Base-by-base conservation (phyloP, 139 green algal species). In the Asterochloris sp. region DNA sequence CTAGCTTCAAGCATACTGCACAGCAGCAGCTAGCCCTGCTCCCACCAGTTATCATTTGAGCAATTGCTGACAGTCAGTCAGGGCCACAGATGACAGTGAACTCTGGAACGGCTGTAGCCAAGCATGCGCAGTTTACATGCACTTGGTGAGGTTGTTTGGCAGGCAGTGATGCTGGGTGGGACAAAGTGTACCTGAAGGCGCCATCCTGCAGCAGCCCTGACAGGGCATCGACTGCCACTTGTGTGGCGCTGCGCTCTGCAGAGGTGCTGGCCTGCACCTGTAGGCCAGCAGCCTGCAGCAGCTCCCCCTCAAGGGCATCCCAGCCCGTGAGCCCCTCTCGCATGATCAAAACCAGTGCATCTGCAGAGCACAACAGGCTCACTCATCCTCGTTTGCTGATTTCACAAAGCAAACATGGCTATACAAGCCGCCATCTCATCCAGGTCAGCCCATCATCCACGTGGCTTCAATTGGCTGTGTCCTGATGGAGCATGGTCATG, bases 231-330 rank as follows among this genome's bases (percentile, higher is more conserved):
- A 91, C 86, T 19, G 87, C 74, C 10, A 79, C 69, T 47, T 84
- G 80, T 14, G 80, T 79, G 61, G 80, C 80, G 26, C 60, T 79
- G 21, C 60, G 19, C 24, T 47, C 19, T 23, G 60, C 24, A 61
- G 68, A 62, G 60, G 67, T 23, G 24, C 47, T 71, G 54, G 54
- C 60, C 71, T 76, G 80, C 19, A 62, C 60, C 23, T 24, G 16
- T 19, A 67, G 81, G 12, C 66, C 62, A 21, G 74, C 78, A 27
- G 76, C 60, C 15, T 88, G 82, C 11, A 68, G 24, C 19, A 90
- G 80, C 78, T 88, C 88, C n/a, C 74, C 74, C 68, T 91, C 87
- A 64, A 89, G 73, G 0, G 87, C 86, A 24, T 93, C 89, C 89
- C 90, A 93, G 23, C 77, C 81, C 16, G 67, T 71, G 63, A 93